Percentiles rank a stretch among this genome's conserved stretches.
phyloP scores from a whole-genome alignment of 1,284 basidiomycete species.

The Trametes sp. region DNA sequence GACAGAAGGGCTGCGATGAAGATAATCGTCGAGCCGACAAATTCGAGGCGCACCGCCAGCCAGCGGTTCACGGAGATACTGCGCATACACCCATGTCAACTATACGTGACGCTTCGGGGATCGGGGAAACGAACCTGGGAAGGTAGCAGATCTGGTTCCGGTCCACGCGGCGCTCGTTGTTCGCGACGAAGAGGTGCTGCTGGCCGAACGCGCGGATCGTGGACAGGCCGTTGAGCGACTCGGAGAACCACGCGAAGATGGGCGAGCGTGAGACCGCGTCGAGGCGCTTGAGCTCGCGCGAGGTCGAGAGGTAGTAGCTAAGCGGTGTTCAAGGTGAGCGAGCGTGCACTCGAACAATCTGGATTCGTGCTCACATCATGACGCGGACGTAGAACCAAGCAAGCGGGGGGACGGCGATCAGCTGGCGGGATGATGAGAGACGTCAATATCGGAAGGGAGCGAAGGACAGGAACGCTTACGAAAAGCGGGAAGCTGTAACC shows the following conservation, averaged over 20 bases:
- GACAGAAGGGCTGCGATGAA: slow-evolving; percentile 77
- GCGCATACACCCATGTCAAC: neutral
- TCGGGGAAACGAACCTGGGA: slow-evolving; percentile 42
- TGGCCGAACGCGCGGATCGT: slow-evolving; percentile 89
- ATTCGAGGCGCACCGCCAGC: slow-evolving; percentile 83
- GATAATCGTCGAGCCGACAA: slow-evolving; percentile 86
- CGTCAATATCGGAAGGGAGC: neutral
- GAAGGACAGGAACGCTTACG: slow-evolving; percentile 34
- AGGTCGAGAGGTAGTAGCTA: slow-evolving; percentile 91
- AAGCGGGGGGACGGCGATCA: slow-evolving; percentile 79
- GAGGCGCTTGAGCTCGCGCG: slow-evolving; percentile 90
- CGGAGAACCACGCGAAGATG: slow-evolving; percentile 91
- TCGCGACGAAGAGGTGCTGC: slow-evolving; percentile 75
- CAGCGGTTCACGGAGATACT: slow-evolving; percentile 81
- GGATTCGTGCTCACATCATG: slow-evolving; percentile 66
- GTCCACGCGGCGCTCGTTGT: slow-evolving; percentile 84
- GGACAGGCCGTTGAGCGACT: slow-evolving; percentile 84
- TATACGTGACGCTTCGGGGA: neutral
- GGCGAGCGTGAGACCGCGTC: slow-evolving; percentile 92
- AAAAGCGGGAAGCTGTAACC: slow-evolving; percentile 85
- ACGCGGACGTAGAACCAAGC: slow-evolving; percentile 79
- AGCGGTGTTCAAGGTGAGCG: neutral
- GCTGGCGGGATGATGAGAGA: slow-evolving; percentile 24
- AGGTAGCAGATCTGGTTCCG: slow-evolving; percentile 86
- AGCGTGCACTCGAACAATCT: neutral